Base-by-base conservation (phyloP, 1,284 basidiomycete species). In the Athelia sp. region DNA sequence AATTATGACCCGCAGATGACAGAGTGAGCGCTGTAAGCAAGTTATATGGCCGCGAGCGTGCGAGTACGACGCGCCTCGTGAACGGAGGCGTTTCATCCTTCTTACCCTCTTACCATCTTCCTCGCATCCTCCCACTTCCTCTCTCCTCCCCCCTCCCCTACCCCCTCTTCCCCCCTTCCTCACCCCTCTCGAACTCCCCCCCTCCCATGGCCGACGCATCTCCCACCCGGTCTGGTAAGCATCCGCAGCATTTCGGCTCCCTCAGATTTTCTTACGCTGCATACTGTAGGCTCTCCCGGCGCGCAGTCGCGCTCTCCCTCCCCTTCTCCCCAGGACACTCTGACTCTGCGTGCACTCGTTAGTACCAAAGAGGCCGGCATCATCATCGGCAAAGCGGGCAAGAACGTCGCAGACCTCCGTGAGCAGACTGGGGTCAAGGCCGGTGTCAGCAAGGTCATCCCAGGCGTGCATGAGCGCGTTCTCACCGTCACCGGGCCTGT, bases 381-480 rank as follows among this genome's bases (percentile, higher is more conserved):
- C 66, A 95, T 97, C 72, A 97, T 98, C 59, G 93, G 96, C 61
- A 98, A 93, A 65, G 93, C 79, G 52, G 96, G 96, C 53, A 91
- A 93, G 75, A 98, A 98, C 64, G 96, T 98, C 62, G 96, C 96
- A 56, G 90, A 94, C 70, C 82, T 99, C 59, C 84, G 96, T 56
- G 91, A 96, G 61, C 84, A 90, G 64, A 97, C 94, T 45, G 93
- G 91, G 58, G 94, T 97, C 73, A 98, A 95, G 75, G 95, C 96
- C 53, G 96, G 96, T 63, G 96, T 99, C 67, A 93, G 88, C 81
- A 98, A 98, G 72, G 95, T 98, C 74, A 93, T 97, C 53, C 86
- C 86, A 50, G 96, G 96, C 59, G 93, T 99, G 54, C 93, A 97
- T 68, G 96, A 99, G 73, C 90, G 96, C 60, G 93, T 98, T 61